These are phyloP conservation scores for Colletotrichum kahawae DNA, from an alignment of 2,329 filamentous ascomycete genomes.

Conservation along the genomic window DNA sequence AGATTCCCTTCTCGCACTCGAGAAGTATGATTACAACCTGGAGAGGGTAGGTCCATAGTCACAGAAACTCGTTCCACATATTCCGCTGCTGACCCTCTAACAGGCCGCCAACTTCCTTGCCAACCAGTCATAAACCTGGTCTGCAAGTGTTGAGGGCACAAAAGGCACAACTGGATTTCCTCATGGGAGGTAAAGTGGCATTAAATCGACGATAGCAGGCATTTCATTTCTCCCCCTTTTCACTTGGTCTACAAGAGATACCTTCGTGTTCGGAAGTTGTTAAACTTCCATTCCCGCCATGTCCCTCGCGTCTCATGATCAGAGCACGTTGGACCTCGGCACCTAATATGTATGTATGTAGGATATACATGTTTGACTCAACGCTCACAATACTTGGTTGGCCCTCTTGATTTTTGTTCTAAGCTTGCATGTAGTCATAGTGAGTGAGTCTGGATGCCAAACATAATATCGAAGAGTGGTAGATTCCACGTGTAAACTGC, in stretches of 20 bases:
- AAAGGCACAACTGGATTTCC: neutral
- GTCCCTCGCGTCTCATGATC: neutral
- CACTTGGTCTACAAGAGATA: conserved; percentile 15
- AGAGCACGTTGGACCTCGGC: neutral
- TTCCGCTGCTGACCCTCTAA: neutral
- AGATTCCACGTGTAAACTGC: neutral
- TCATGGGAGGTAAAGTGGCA: conserved; percentile 4
- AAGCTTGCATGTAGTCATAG: neutral
- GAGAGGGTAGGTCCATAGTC: conserved; percentile 73
- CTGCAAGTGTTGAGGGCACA: neutral
- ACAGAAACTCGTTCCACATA: neutral
- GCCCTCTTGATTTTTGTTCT: neutral
- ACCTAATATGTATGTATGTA: conserved; percentile 11
- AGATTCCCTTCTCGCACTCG: conserved; percentile 79
- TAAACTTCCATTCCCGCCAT: neutral
- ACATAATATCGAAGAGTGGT: neutral
- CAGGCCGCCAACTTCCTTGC: conserved; percentile 63
- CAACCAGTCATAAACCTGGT: conserved; percentile 52
- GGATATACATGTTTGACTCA: conserved; percentile 5
- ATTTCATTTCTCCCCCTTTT: neutral
- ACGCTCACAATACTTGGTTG: conserved; percentile 4
- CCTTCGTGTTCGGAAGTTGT: neutral
- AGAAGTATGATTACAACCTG: conserved; percentile 95
- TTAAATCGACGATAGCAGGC: conserved; percentile 9
- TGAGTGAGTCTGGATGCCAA: neutral